A percentile compares a stretch with the other conserved stretches of the same genome.
phyloP scores from a whole-genome alignment of 352 stramenopile species.

The Peronosclerospora sorghi region DNA sequence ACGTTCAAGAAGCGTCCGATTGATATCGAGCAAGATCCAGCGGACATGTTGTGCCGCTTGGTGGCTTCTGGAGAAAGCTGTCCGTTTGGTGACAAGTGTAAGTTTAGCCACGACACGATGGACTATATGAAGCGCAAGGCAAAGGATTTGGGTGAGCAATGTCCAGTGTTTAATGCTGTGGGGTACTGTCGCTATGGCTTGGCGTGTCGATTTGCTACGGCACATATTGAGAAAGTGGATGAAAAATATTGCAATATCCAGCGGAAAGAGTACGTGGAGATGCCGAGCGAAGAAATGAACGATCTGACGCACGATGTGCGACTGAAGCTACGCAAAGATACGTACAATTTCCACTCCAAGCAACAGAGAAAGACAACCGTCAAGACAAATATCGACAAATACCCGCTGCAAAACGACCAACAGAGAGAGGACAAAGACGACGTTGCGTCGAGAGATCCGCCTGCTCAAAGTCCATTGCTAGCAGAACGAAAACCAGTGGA shows the following conservation, averaged over 20 bases:
- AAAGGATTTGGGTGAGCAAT: constrained; percentile 68
- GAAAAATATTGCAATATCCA: constrained; percentile 39
- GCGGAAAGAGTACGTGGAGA: constrained; percentile 20
- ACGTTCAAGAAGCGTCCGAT: constrained; percentile 84
- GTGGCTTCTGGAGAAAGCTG: constrained; percentile 55
- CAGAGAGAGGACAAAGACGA: constrained; percentile 5
- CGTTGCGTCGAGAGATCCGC: constrained; percentile 16
- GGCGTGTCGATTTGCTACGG: constrained; percentile 84
- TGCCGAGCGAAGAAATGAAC: constrained; percentile 39
- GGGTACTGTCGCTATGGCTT: constrained; percentile 89
- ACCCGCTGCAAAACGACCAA: constrained; percentile 20
- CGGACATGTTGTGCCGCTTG: constrained; percentile 52
- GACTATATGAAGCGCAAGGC: constrained; percentile 81
- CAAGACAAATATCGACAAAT: constrained; percentile 29
- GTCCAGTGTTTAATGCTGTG: constrained; percentile 66
- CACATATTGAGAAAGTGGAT: constrained; percentile 67
- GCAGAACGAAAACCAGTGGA: constrained; percentile 88
- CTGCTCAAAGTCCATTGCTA: constrained; percentile 33
- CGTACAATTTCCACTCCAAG: constrained; percentile 84
- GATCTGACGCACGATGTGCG: constrained; percentile 78
- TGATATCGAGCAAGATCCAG: constrained; percentile 48
- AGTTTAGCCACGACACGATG: constrained; percentile 77
- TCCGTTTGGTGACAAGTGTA: constrained; percentile 65
- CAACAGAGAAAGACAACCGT: constrained; percentile 54
- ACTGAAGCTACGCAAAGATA: constrained; percentile 85